A percentile compares a stretch with the other conserved stretches of the same genome.
phyloP scores from a whole-genome alignment of 306 rosid genomes.

The Cucumis hystrix region DNA sequence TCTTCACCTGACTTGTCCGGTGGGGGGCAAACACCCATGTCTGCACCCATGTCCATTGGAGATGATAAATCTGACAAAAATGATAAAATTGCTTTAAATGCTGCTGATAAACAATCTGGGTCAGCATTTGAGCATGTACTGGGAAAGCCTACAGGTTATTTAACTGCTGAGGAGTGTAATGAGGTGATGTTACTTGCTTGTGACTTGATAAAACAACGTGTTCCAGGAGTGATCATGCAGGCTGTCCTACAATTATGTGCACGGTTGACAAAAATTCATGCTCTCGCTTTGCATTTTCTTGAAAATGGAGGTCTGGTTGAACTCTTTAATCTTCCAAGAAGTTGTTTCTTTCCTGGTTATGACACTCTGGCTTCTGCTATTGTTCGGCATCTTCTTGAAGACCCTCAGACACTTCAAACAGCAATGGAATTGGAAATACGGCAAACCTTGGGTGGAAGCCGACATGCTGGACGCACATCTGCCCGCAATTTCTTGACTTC shows the following conservation, averaged over 20 bases:
- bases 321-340: conserved; percentile 74
- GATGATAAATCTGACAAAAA: conserved; percentile 22
- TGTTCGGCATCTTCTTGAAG: conserved; percentile 97
- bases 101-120: conserved; percentile 27
- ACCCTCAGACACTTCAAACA: conserved; percentile 91
- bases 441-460: conserved; percentile 68
- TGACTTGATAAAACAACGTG: conserved; percentile 82
- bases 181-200: conserved; percentile 65
- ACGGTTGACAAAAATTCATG: conserved; percentile 78
- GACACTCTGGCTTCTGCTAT: conserved; percentile 92
- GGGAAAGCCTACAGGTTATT: conserved; percentile 82
- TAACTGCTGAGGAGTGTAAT: conserved; percentile 66
- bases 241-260: conserved; percentile 95
- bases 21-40: conserved; percentile 40
- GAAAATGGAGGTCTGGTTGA: conserved; percentile 84
- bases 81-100: conserved; percentile 25
- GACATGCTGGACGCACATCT: conserved; percentile 75
- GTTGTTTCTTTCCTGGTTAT: conserved; percentile 89
- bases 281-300: conserved; percentile 73
- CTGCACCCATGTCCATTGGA: conserved; percentile 23
- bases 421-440: conserved; percentile 97
- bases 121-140: conserved; percentile 45
- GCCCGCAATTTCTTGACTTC: conserved; percentile 67
- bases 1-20: conserved; percentile 39
- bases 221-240: conserved; percentile 91